These are phyloP conservation scores for Colletotrichum camelliae DNA, from an alignment of 2,329 filamentous ascomycete species.

Conservation along the genomic window DNA sequence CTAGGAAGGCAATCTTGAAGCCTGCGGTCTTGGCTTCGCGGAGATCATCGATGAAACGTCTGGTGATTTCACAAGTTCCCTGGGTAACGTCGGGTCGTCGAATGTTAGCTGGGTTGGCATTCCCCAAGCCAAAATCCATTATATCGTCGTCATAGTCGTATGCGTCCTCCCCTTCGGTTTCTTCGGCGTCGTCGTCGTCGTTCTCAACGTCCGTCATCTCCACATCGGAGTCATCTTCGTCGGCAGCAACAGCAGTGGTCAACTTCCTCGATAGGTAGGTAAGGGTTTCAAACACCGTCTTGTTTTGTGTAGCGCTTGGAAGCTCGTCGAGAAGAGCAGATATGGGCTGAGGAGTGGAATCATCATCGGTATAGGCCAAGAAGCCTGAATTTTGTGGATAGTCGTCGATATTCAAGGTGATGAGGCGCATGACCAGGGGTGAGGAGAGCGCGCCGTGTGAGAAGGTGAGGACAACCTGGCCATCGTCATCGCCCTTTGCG, in stretches of 20 bases:
- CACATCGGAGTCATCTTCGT: constrained; percentile 34
- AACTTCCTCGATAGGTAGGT: constrained; percentile 29
- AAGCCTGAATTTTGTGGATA: constrained; percentile 46
- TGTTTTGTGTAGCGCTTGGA: constrained; percentile 47
- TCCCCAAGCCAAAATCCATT: constrained; percentile 37
- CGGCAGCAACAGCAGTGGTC: constrained; percentile 26
- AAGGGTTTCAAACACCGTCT: constrained; percentile 45
- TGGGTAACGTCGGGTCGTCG: constrained; percentile 31
- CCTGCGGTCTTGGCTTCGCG: constrained; percentile 65
- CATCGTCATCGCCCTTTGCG: constrained; percentile 70
- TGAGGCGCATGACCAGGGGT: constrained; percentile 31
- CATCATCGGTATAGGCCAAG: constrained; percentile 48
- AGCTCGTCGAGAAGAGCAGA: constrained; percentile 45
- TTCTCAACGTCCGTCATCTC: constrained; percentile 27
- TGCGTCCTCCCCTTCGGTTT: constrained; percentile 36
- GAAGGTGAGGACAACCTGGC: constrained; percentile 70
- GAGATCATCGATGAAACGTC: constrained; percentile 59
- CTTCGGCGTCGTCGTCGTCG: constrained; percentile 33
- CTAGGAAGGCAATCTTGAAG: constrained; percentile 71
- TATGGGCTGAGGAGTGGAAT: constrained; percentile 32
- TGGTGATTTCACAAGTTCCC: constrained; percentile 28
- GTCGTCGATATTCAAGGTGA: constrained; percentile 32
- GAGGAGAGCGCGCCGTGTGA: constrained; percentile 27
- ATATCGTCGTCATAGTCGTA: constrained; percentile 32
- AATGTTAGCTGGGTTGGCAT: constrained; percentile 14